Evolutionary conservation across 2,329 filamentous ascomycete genomes (phyloP), one percentile per base, ranked within the genome.

Genomic region (Ascochyta pisi): DNA sequence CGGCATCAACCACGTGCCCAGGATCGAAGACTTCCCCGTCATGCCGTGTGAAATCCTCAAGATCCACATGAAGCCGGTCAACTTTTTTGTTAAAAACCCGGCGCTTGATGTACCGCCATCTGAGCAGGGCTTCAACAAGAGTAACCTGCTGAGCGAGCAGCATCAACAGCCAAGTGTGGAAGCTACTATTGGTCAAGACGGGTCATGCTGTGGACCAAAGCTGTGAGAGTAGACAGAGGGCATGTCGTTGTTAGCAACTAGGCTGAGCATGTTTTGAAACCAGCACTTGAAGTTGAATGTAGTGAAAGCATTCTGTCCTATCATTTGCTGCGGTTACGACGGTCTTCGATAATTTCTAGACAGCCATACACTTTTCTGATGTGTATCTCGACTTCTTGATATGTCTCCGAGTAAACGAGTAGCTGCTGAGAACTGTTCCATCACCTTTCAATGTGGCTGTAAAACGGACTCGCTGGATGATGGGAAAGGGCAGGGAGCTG

Each of bases 31-130:
- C 63, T 85, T 84, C 71, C 83, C 83, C 0, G 79, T 86, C 42
- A 86, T 86, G 83, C 84, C 84, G 0, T 81, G 79, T 40, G 84
- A 86, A 74, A 81, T 82, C 13, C 75, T 85, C 51, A 84, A 82
- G 66, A 78, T 86, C n/a, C 77, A 81, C 49, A 71, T 86, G 57
- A 83, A 85, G 61, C 83, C 84, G 0, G 80, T 83, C 10, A 84
- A 86, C 64, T 86, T 86, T 75, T 85, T 85, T 59, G 75, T 79
- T 31, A 81, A 78, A 72, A 86, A 86, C 50, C 84, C 84, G 2
- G 84, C 82, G 16, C 69, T 86, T 5, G 84, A 86, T 77, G 84
- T 86, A 6, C 84, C 84, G 31, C 81, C 79, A 13, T 78, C 78
- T 53, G 78, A 78, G 56, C 81, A 83, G 67, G 69, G 67, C 24